A percentile compares a stretch with the other conserved stretches of the same genome.
phyloP scores from a whole-genome alignment of 805 yeast species.

The Saccharomycopsis malanga region DNA sequence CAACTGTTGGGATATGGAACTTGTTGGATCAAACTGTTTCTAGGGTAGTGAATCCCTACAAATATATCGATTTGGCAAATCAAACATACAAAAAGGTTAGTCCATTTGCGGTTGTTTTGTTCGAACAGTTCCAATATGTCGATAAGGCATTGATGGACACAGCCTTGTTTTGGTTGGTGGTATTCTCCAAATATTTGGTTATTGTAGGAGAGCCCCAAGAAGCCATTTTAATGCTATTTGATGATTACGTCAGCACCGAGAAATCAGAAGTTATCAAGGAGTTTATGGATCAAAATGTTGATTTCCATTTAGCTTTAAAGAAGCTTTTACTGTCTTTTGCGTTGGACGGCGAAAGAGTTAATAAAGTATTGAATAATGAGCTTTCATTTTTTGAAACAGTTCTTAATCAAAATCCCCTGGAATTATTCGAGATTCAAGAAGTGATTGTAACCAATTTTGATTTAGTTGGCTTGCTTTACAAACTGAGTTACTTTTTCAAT shows the following conservation, averaged over 20 bases:
- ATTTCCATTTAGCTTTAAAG: too few relatives aligned
- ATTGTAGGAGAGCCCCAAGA: conserved; percentile 52
- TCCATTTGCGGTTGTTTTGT: conserved; percentile 48
- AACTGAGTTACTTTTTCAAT: not conserved
- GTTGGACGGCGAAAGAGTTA: not conserved
- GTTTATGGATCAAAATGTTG: not conserved
- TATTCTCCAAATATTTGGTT: conserved; percentile 40
- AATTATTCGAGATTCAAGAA: conserved; percentile 2
- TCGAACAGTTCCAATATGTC: conserved; percentile 66
- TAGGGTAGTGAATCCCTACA: conserved; percentile 73
- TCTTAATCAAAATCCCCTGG: not conserved
- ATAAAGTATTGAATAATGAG: conserved; percentile 1
- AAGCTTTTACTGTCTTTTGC: too few relatives aligned
- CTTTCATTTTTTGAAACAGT: conserved; percentile 11
- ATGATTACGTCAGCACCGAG: conserved; percentile 9
- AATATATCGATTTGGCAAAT: conserved; percentile 60
- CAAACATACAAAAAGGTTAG: conserved; percentile 34
- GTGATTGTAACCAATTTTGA: conserved; percentile 13
- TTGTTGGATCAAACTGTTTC: conserved; percentile 71
- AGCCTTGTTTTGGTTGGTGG: conserved; percentile 43
- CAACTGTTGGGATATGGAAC: conserved; percentile 40
- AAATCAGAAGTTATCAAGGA: not conserved
- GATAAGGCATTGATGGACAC: conserved; percentile 28
- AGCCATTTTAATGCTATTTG: conserved; percentile 10
- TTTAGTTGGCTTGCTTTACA: conserved; percentile 6